These are phyloP conservation scores for Omphalea diandra DNA, from an alignment of 441 rosid species.

Conservation along the genomic window DNA sequence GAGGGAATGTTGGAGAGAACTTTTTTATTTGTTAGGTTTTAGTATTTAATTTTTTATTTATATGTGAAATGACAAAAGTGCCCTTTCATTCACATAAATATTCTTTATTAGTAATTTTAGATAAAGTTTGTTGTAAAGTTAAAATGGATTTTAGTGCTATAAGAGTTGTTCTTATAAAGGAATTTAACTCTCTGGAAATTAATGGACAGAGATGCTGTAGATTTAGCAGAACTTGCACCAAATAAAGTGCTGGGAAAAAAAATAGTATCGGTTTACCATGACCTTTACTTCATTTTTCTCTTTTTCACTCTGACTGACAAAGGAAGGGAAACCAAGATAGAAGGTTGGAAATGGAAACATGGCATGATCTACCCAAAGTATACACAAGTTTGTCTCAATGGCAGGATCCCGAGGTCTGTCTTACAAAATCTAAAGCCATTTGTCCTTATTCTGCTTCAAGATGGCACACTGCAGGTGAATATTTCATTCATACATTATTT, in stretches of 20 bases:
- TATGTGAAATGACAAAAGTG: too few species aligned
- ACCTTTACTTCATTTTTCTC: background rate
- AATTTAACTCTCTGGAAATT: too few species aligned
- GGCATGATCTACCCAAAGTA: constrained; percentile 83
- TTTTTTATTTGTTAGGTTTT: too few species aligned
- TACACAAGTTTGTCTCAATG: constrained; percentile 74
- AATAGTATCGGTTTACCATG: background rate
- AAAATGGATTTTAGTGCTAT: too few species aligned
- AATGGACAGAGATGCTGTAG: too few species aligned
- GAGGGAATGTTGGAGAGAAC: too few species aligned
- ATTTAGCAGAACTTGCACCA: too few species aligned
- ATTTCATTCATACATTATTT: background rate
- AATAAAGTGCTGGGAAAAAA: background rate
- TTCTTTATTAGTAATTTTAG: too few species aligned
- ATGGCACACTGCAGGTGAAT: constrained; percentile 59
- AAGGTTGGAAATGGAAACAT: constrained; percentile 71
- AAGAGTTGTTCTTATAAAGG: too few species aligned
- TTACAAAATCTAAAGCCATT: constrained; percentile 71
- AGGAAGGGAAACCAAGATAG: constrained; percentile 37
- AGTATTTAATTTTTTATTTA: too few species aligned
- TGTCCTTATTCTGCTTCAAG: constrained; percentile 61
- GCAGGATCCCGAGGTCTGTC: constrained; percentile 89
- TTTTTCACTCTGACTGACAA: constrained; percentile 31
- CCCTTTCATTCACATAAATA: too few species aligned
- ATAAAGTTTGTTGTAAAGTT: too few species aligned